These are phyloP conservation scores for Zopfia rhizophila DNA, from an alignment of 2,329 filamentous ascomycete species.

Conservation along the genomic window DNA sequence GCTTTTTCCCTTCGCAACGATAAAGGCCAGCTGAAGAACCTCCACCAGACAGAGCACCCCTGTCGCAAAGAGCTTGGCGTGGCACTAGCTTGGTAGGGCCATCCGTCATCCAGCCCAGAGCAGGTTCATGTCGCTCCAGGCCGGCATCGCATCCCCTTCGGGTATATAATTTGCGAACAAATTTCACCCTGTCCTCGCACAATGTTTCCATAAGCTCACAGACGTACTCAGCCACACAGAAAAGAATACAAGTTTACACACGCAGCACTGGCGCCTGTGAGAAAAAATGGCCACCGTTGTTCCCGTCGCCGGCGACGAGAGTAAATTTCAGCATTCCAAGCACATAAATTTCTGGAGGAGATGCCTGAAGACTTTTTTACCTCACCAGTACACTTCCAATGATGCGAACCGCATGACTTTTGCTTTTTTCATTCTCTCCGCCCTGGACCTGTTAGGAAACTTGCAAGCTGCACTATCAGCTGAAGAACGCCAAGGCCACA, in stretches of 20 bases:
- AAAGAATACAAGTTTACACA: background rate
- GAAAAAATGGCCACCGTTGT: conserved; percentile 30
- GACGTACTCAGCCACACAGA: too few relatives aligned
- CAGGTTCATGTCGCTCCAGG: conserved; percentile 27
- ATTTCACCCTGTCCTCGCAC: conserved; percentile 3
- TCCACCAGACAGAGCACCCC: conserved; percentile 10
- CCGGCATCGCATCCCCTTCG: conserved; percentile 11
- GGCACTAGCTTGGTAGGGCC: background rate
- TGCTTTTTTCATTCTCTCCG: conserved; percentile 87
- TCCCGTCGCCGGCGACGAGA: conserved; percentile 26
- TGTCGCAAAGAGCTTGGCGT: conserved; percentile 13
- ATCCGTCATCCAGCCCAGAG: too few relatives aligned
- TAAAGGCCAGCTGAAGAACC: conserved; percentile 26
- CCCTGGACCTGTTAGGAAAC: conserved; percentile 80
- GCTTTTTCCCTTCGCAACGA: conserved; percentile 12
- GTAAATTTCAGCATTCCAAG: conserved; percentile 46
- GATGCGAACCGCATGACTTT: conserved; percentile 92
- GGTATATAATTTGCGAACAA: conserved; percentile 9
- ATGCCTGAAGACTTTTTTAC: conserved; percentile 83
- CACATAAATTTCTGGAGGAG: conserved; percentile 95
- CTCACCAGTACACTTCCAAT: conserved; percentile 83
- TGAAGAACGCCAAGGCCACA: conserved; percentile 66
- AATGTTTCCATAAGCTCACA: conserved; percentile 9
- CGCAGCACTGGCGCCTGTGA: background rate
- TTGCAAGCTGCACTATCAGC: conserved; percentile 65